Conservation (phyloP, 176 grass and related monocot species). For the Miscanthus lutarioriparius region DNA sequence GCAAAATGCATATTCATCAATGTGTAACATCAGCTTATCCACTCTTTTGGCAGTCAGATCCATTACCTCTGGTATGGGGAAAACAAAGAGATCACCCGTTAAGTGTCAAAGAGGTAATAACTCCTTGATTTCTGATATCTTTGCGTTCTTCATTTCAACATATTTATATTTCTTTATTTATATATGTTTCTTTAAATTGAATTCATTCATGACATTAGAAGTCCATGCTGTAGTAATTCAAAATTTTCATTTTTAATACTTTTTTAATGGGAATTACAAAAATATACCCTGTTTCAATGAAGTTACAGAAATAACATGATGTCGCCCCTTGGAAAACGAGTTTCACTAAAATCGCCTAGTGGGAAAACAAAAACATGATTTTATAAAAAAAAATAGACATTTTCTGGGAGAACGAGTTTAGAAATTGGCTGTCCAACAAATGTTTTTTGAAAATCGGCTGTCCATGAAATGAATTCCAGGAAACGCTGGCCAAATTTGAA, state of each 20-base stretch:
- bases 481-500: too few relatives aligned
- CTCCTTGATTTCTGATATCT: slow-evolving; percentile 3
- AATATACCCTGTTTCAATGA: not conserved
- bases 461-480: too few relatives aligned
- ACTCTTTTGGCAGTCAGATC: slow-evolving; percentile 71
- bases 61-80: slow-evolving; percentile 82
- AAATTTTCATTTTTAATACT: not conserved
- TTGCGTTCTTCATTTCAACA: slow-evolving; percentile 19
- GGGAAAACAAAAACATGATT: not conserved
- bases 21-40: slow-evolving; percentile 36
- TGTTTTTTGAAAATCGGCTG: too few relatives aligned
- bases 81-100: slow-evolving; percentile 80
- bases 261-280: not conserved
- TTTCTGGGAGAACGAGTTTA: too few relatives aligned
- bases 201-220: not conserved
- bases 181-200: slow-evolving; percentile 11
- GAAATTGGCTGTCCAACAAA: too few relatives aligned
- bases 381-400: too few relatives aligned
- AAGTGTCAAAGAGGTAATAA: slow-evolving; percentile 74
- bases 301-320: not conserved
- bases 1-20: slow-evolving; percentile 27
- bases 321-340: not conserved
- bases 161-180: slow-evolving; percentile 8
- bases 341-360: not conserved
- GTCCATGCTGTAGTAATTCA: slow-evolving; percentile 6